Evolutionary conservation across 768 basidiomycete genomes (phyloP).

Genomic region (Hericium erinaceus): DNA sequence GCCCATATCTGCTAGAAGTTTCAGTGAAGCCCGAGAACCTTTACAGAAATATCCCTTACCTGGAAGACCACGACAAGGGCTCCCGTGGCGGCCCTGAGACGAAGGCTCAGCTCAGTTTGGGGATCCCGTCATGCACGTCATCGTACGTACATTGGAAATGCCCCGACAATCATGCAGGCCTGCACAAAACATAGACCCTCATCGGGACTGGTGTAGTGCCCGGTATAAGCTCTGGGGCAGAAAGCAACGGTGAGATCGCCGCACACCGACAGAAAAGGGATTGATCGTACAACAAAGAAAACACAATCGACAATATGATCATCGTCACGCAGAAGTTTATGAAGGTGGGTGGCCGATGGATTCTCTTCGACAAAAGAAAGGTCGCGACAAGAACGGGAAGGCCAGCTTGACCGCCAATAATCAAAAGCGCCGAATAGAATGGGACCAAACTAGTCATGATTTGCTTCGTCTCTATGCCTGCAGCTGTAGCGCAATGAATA

Average conservation of each 20-base stretch:
- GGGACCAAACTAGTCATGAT: constrained; percentile 21
- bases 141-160: constrained; percentile 40
- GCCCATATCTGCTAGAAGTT: constrained; percentile 25
- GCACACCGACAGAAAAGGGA: background rate
- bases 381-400: constrained; percentile 40
- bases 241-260: too few relatives aligned
- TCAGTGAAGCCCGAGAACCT: background rate
- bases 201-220: constrained; percentile 20
- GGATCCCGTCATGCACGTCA: background rate
- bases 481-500: background rate
- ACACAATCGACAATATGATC: constrained; percentile 45
- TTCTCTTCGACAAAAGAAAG: constrained; percentile 31
- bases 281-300: constrained; percentile 39
- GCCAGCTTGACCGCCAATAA: constrained; percentile 44
- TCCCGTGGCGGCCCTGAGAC: constrained; percentile 31
- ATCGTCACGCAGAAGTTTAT: constrained; percentile 51
- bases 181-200: constrained; percentile 37
- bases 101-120: constrained; percentile 2
- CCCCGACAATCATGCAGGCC: constrained; percentile 43
- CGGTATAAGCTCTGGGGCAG: constrained; percentile 22
- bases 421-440: constrained; percentile 37
- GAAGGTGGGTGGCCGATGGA: constrained; percentile 40
- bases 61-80: constrained; percentile 33
- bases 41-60: constrained; percentile 16
- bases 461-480: background rate